phyloP scores from a whole-genome alignment of 2,329 filamentous ascomycete genomes.

The Sarocladium brachiariae region DNA sequence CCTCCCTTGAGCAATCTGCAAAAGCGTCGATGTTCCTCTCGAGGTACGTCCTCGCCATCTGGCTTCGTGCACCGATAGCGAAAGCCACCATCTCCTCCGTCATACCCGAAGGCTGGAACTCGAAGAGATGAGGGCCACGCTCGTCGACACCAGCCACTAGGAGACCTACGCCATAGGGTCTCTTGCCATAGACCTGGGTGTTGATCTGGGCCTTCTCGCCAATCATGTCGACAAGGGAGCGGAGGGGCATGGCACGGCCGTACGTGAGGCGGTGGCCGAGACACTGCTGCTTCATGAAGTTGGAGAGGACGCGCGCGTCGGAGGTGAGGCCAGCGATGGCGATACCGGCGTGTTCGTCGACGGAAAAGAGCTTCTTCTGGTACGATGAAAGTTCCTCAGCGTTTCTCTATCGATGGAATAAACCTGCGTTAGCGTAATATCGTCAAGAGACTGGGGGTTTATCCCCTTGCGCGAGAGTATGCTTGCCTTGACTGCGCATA shows the following conservation, averaged over 20 bases:
- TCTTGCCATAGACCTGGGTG: conserved; percentile 94
- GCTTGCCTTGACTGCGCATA: conserved; percentile 89
- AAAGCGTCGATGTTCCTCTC: conserved; percentile 88
- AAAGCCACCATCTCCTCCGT: conserved; percentile 97
- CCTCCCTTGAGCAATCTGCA: conserved; percentile 66
- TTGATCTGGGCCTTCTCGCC: conserved; percentile 95
- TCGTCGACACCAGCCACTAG: conserved; percentile 92
- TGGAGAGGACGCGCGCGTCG: conserved; percentile 96
- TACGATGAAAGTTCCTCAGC: conserved; percentile 99
- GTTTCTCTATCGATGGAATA: conserved; percentile 60
- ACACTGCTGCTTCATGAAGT: conserved; percentile 99
- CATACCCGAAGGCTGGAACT: conserved; percentile 94
- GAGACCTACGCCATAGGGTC: conserved; percentile 91
- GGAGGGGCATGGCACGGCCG: conserved; percentile 85
- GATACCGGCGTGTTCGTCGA: conserved; percentile 93
- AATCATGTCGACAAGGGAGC: conserved; percentile 84
- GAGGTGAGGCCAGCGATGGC: conserved; percentile 95
- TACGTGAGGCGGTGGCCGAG: conserved; percentile 94
- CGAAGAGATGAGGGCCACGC: conserved; percentile 89
- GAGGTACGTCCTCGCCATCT: conserved; percentile 96
- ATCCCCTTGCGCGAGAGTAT: no score
- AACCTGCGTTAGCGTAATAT: neutral
- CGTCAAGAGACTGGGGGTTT: no score
- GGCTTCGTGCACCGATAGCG: conserved; percentile 89
- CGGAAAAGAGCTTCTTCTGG: conserved; percentile 97